Percentiles rank a stretch among this genome's conserved stretches.
Evolutionary conservation across 352 stramenopile species (phyloP).

Genomic region (Phytophthora cactorum): DNA sequence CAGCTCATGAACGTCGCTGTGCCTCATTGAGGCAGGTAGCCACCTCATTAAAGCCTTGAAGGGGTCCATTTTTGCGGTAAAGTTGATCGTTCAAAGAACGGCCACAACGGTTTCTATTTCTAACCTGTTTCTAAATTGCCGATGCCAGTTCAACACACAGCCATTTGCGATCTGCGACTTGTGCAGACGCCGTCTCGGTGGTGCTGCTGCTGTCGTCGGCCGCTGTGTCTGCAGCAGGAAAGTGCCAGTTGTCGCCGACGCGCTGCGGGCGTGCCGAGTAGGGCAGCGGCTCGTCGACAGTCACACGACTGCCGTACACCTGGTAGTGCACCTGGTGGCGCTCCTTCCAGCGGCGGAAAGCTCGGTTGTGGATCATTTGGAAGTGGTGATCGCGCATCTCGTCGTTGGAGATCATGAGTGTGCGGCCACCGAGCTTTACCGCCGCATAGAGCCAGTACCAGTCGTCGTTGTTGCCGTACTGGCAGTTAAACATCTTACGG

Average conservation of each 20-base stretch:
- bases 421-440: constrained; percentile 79
- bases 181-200: constrained; percentile 10
- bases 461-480: constrained; percentile 98
- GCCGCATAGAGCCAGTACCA: constrained; percentile 99
- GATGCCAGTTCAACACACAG: constrained; percentile 48
- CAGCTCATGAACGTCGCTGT: background rate
- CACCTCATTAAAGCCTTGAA: constrained; percentile 11
- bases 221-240: constrained; percentile 35
- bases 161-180: constrained; percentile 43
- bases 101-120: constrained; percentile 14
- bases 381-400: constrained; percentile 99
- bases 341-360: constrained; percentile 98
- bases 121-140: constrained; percentile 21
- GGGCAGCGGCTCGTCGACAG: constrained; percentile 58
- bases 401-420: constrained; percentile 97
- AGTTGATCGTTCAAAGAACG: background rate
- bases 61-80: constrained; percentile 9
- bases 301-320: constrained; percentile 54
- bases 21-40: constrained; percentile 1
- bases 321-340: constrained; percentile 95
- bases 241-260: constrained; percentile 71
- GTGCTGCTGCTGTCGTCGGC: constrained; percentile 5
- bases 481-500: constrained; percentile 93
- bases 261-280: constrained; percentile 71
- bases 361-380: constrained; percentile 96